Evolutionary conservation across 305 asterid species (phyloP).

Genomic region (Rubia balearica): DNA sequence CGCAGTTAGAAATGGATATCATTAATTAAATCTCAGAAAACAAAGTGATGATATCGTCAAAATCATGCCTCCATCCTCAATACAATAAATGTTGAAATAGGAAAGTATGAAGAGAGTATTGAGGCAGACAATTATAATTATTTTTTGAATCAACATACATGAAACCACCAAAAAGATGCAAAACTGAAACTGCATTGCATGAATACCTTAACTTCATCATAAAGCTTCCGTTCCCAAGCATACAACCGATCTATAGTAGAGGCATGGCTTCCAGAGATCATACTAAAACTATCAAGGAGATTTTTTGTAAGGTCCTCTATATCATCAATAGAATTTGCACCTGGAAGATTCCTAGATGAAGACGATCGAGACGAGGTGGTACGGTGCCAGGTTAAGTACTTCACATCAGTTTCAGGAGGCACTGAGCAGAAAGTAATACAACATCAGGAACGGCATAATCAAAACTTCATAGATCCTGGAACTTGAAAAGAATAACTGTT

Average conservation of each 20-base stretch:
- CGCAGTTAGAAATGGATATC: neutral
- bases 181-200: neutral
- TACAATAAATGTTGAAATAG: neutral
- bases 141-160: neutral
- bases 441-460: constrained; percentile 15
- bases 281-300: constrained; percentile 74
- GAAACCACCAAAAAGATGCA: neutral
- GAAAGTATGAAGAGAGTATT: neutral
- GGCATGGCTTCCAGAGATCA: constrained; percentile 96
- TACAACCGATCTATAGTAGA: constrained; percentile 87
- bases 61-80: neutral
- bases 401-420: constrained; percentile 65
- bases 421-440: constrained; percentile 35
- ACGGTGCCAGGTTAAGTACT: constrained; percentile 93
- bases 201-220: constrained; percentile 59
- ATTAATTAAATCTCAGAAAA: neutral
- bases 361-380: constrained; percentile 76
- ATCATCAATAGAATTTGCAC: constrained; percentile 46
- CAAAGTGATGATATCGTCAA: neutral
- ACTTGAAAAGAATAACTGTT: neutral
- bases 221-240: constrained; percentile 98
- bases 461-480: neutral
- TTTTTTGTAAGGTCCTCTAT: constrained; percentile 41
- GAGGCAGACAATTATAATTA: neutral
- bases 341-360: constrained; percentile 77